Percentiles rank a stretch among this genome's conserved stretches.
phyloP scores from a whole-genome alignment of 306 rosid genomes.

The Albizia julibrissin region DNA sequence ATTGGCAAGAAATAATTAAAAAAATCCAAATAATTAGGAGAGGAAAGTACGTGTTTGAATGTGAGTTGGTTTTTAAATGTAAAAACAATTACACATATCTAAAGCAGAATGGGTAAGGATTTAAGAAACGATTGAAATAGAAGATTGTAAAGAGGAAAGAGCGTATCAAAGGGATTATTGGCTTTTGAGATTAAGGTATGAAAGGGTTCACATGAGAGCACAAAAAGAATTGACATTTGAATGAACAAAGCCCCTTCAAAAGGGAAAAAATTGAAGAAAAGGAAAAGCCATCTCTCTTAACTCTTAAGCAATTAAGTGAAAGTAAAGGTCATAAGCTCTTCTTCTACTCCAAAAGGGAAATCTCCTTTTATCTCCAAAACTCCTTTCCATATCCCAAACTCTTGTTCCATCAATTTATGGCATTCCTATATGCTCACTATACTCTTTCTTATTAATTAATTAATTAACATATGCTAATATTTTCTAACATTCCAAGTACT shows the following conservation, averaged over 20 bases:
- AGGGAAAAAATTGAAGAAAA: slow-evolving; percentile 17
- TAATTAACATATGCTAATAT: not conserved
- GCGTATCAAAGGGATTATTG: not conserved
- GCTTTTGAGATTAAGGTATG: slow-evolving; percentile 12
- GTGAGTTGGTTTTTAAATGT: too few relatives aligned
- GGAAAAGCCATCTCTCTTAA: slow-evolving; percentile 40
- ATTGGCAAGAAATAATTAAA: too few relatives aligned
- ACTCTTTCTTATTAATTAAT: not conserved
- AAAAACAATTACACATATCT: too few relatives aligned
- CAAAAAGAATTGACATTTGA: slow-evolving; percentile 40
- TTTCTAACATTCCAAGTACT: not conserved
- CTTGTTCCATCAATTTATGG: slow-evolving; percentile 18
- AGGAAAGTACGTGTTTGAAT: too few relatives aligned
- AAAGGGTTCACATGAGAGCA: slow-evolving; percentile 36
- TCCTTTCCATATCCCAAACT: slow-evolving; percentile 28
- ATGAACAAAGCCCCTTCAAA: slow-evolving; percentile 27
- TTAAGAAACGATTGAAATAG: not conserved
- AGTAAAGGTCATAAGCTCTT: slow-evolving; percentile 33
- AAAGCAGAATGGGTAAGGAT: too few relatives aligned
- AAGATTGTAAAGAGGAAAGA: not conserved
- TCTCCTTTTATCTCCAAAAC: slow-evolving; percentile 39
- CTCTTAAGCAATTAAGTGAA: slow-evolving; percentile 37
- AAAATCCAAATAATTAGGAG: too few relatives aligned
- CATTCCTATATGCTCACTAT: not conserved
- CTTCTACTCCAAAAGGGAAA: slow-evolving; percentile 43